Evolutionary conservation across 176 grass and related monocot genomes (phyloP), one percentile per base, ranked within the genome.

Genomic region (Pontederia crassipes): DNA sequence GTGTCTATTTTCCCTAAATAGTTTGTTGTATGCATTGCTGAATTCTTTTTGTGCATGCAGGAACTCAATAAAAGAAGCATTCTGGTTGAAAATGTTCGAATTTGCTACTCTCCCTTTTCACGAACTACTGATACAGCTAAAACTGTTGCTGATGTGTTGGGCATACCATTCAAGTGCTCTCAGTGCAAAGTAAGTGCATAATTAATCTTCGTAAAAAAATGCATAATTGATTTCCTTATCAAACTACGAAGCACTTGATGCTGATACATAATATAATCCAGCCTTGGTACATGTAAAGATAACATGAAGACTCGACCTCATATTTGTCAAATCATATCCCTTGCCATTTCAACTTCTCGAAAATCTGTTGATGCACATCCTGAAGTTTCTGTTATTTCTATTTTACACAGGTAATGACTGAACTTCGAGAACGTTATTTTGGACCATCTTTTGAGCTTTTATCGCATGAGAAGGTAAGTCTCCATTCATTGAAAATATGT

Each of bases 391-490:
- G 2, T 40, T 40, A 40, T 40, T 40, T 40, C 49, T 17, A 45
- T 54, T 10, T 32, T 64, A 65, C 82, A 18, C 54, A 96, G 91
- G 77, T 48, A 27, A 55, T 74, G 11, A 10, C 61, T 4, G 86
- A 86, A 62, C 76, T 90, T 54, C 65, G 81, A 53, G 91, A 96
- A 63, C 77, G 91, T 28, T 90, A 85, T 83, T 96, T 96, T 54
- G 91, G 91, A 48, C 77, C 83, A 68, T 75, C 75, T n/a, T 83
- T 85, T 74, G 91, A 96, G 65, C 58, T 96, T 46, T 70, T 72
- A 65, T 85, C 86, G 56, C 86, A 96, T 63, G 86, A 90, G 11
- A 87, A 87, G 73, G 91, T 95, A 11, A 72, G 60, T 67, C 11
- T 46, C 8, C 32, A 46, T 46, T 45, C 7, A 46, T 46, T 59